Base-by-base conservation (phyloP, 139 green algal species). In the Deuterostichococcus epilithicus region DNA sequence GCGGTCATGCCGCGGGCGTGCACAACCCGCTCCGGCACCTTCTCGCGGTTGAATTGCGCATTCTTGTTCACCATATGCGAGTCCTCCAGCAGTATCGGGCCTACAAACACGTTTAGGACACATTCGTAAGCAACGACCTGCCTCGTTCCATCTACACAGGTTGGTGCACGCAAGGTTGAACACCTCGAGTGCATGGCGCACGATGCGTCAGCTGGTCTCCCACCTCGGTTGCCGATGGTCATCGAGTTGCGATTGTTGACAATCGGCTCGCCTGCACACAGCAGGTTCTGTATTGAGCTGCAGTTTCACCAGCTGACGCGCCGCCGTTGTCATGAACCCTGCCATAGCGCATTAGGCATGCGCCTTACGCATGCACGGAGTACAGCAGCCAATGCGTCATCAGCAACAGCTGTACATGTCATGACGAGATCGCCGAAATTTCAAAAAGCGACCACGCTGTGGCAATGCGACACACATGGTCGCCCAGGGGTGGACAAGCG, bases 31-130 rank as follows among this genome's bases (percentile, higher is more conserved):
- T 90, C 85, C 0, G 84, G 85, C 4, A 89, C 71, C 58, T 75
- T 76, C 63, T 85, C 83, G 20, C 79, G 60, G 69, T 86, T 77
- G 63, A 86, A 86, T 38, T 88, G 76, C 76, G 71, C 71, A 26
- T 84, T n/a, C 80, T 90, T 90, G 39, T 90, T 83, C 0, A 87
- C 32, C 28, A 89, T 33, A 30, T 86, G 72, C 52, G 72, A 84
- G 44, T 89, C 85, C 59, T 89, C 79, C 68, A 89, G 42, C 22
- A 86, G 59, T 3, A 88, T 75, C 6, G 79, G 79, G 25, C 79
- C 80, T 63, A 20, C 52, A 63, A 20, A 5, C 10, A 30, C 52
- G 52, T 30, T 63, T 63, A 20, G 13, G 13, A 5, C 52, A 63
- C 52, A 63, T 5, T 20, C 8, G 13, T 13, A 8, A 52, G 8